These are phyloP conservation scores for Plasmodium cynomolgi DNA, from an alignment of 169 alveolate species.

Conservation along the genomic window DNA sequence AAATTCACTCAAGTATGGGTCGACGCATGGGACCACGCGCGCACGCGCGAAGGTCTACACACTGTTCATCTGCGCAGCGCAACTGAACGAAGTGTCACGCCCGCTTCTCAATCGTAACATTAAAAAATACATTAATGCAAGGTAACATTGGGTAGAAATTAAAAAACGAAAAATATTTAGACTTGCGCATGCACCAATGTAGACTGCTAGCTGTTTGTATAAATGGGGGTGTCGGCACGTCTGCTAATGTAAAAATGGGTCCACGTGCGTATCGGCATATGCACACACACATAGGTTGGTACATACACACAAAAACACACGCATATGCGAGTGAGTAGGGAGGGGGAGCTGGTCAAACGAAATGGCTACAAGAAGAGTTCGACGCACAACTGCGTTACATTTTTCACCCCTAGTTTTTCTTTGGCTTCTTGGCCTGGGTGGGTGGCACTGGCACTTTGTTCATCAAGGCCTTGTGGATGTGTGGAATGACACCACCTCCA, in stretches of 20 bases:
- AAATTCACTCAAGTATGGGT: neutral
- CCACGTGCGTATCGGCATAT: neutral
- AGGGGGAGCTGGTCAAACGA: neutral
- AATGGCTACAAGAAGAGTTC: neutral
- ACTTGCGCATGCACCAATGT: neutral
- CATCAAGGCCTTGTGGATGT: slow-evolving; percentile 95
- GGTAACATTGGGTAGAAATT: slow-evolving; percentile 19
- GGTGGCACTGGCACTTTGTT: slow-evolving; percentile 88
- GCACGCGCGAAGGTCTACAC: neutral
- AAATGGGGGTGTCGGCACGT: neutral
- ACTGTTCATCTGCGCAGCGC: neutral
- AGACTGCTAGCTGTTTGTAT: neutral
- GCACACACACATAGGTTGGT: slow-evolving; percentile 8
- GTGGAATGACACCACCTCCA: slow-evolving; percentile 99
- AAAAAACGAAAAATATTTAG: slow-evolving; percentile 45
- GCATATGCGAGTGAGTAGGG: neutral
- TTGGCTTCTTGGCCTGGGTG: slow-evolving; percentile 80
- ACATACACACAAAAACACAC: neutral
- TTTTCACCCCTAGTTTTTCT: slow-evolving; percentile 57
- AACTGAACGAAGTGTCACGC: slow-evolving; percentile 46
- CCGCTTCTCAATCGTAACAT: neutral
- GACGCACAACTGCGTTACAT: neutral
- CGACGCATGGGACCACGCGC: neutral
- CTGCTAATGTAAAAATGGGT: neutral
- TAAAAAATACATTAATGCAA: slow-evolving; percentile 22